Base-by-base conservation (phyloP, 148 eudicot species). In the Vaccinium corymbosum region DNA sequence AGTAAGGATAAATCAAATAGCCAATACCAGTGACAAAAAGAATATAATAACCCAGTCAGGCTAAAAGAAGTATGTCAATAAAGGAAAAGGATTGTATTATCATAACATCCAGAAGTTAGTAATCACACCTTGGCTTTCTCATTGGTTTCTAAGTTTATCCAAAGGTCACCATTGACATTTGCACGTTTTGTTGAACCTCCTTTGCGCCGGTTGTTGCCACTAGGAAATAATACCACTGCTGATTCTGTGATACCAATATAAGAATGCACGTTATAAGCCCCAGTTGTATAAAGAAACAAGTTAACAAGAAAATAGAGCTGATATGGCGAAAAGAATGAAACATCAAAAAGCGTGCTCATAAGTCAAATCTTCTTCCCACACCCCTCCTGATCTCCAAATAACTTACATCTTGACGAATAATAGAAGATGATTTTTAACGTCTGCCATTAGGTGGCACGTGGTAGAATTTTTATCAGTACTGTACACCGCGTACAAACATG, bases 41-140 rank as follows among this genome's bases (percentile, higher is more conserved):
- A 1, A 71, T 1, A 6, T 0, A 3, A 71, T 3, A 27, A 27
- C 75, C 48, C 35, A 29, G 74, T 32, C 20, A 71, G 48, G 42
- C 42, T 32, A 32, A 71, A 71, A 71, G 17, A 29, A 71, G 17
- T 16, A 38, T 0, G 76, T 13, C 38, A 12, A 35, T 15, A 35
- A 38, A 73, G 50, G 76, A 73, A 32, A 32, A 17, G n/a, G 42
- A 38, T 38, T 2, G 6, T 71, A 32, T 17, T 73, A 73, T 5
- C 48, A 35, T 29, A 29, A 78, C 27, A 0, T 20, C 70, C 3
- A 35, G 19, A 56, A 79, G 51, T 12, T 57, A 17, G 35, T 20
- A 72, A 80, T 35, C 22, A n/a, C 13, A 80, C 82, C 82, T 83
- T 66, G 81, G 76, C 51, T 64, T 29, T 38, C 53, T 64, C 85